A percentile compares a stretch with the other conserved stretches of the same genome.
These are phyloP conservation scores for Favolaschia claudopus DNA, from an alignment of 768 basidiomycete species.

Conservation along the genomic window DNA sequence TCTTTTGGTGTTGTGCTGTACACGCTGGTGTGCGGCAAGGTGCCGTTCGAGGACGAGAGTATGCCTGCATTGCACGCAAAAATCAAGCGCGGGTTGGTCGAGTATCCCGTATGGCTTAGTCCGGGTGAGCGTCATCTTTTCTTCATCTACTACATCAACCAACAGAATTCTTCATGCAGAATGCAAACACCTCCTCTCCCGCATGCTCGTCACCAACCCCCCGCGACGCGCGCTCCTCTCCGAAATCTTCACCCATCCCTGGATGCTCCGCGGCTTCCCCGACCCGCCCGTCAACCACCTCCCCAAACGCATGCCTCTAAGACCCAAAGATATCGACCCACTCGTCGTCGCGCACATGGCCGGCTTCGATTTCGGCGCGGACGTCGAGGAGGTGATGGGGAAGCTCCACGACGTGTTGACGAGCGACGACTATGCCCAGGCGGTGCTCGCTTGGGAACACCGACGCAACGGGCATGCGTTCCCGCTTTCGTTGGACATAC, in stretches of 20 bases:
- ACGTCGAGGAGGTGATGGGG: slow-evolving; percentile 79
- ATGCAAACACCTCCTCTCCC: slow-evolving; percentile 91
- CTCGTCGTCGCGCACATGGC: slow-evolving; percentile 90
- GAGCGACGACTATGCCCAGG: slow-evolving; percentile 77
- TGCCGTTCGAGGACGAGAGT: slow-evolving; percentile 98
- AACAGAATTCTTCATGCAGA: slow-evolving; percentile 56
- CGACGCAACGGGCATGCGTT: slow-evolving; percentile 63
- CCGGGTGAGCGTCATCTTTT: slow-evolving; percentile 68
- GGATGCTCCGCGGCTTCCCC: slow-evolving; percentile 91
- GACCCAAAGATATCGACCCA: slow-evolving; percentile 86
- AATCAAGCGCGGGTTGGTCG: slow-evolving; percentile 96
- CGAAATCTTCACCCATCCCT: slow-evolving; percentile 87
- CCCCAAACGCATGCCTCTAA: slow-evolving; percentile 87
- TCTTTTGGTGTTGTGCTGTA: slow-evolving; percentile 98
- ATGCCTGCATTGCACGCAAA: slow-evolving; percentile 99
- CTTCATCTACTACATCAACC: slow-evolving; percentile 12
- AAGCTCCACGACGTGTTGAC: slow-evolving; percentile 76
- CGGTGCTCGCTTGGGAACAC: slow-evolving; percentile 82
- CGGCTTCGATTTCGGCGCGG: slow-evolving; percentile 95
- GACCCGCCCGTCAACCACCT: slow-evolving; percentile 86
- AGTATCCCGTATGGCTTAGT: slow-evolving; percentile 97
- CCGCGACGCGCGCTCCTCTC: slow-evolving; percentile 77
- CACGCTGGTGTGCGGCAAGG: slow-evolving; percentile 97
- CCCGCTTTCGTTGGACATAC: slow-evolving; percentile 71
- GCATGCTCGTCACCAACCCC: slow-evolving; percentile 98